These are phyloP conservation scores for Podaxis sp. DNA, from an alignment of 768 basidiomycete species.

Conservation along the genomic window DNA sequence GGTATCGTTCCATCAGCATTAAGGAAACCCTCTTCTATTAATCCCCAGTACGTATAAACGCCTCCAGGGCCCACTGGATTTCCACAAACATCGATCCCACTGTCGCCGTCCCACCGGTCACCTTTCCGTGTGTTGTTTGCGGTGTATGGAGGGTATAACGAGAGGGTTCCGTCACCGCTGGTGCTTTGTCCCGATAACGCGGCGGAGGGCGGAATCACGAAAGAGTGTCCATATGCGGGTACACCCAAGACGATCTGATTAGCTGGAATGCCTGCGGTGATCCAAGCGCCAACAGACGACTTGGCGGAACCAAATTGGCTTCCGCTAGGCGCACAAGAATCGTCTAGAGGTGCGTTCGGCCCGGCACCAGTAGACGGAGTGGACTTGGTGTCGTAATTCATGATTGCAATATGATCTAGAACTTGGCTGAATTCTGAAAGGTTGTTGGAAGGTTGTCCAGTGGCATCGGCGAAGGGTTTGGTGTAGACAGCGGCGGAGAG, in stretches of 20 bases:
- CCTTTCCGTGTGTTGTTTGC: constrained; percentile 42
- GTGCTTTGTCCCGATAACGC: constrained; percentile 33
- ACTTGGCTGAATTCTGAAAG: constrained; percentile 65
- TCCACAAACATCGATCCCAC: constrained; percentile 60
- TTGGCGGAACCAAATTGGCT: constrained; percentile 74
- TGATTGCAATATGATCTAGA: constrained; percentile 74
- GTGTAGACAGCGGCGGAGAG: constrained; percentile 73
- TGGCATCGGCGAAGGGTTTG: constrained; percentile 60
- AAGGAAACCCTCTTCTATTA: constrained; percentile 58
- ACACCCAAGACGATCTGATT: constrained; percentile 79
- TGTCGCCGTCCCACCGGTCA: constrained; percentile 55
- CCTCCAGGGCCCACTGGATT: constrained; percentile 50
- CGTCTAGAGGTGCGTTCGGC: constrained; percentile 81
- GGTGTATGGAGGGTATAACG: constrained; percentile 55
- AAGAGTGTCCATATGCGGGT: constrained; percentile 83
- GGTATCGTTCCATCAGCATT: constrained; percentile 38
- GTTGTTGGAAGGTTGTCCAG: constrained; percentile 56
- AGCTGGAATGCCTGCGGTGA: constrained; percentile 71
- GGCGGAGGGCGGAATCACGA: constrained; percentile 35
- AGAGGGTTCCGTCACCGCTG: constrained; percentile 29
- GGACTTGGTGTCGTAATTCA: constrained; percentile 72
- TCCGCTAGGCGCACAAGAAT: constrained; percentile 63
- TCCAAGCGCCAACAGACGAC: constrained; percentile 76
- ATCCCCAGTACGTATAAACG: constrained; percentile 61
- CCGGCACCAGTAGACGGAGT: constrained; percentile 58